A percentile compares a stretch with the other conserved stretches of the same genome.
Conservation (phyloP, 306 rosid genomes). For the Ochetophila trinervis region DNA sequence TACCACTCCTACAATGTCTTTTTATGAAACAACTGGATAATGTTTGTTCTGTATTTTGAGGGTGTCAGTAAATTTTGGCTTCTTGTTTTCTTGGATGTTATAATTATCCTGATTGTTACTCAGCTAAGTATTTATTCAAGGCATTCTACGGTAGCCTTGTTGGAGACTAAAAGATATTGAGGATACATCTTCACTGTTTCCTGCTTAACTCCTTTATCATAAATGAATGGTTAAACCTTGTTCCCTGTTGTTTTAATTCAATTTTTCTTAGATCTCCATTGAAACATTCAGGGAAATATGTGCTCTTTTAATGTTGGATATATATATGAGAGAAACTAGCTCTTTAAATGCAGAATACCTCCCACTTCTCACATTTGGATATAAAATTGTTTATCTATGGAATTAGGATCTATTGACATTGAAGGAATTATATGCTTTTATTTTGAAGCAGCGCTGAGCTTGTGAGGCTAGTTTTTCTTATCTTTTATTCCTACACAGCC, state of each 20-base stretch:
- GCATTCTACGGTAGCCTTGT: background rate
- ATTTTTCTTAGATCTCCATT: background rate
- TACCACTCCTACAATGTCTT: background rate
- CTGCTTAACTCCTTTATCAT: background rate
- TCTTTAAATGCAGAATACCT: background rate
- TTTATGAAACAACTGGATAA: background rate
- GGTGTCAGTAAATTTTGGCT: background rate
- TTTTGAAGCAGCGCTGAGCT: background rate
- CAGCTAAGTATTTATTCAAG: background rate
- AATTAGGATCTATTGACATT: background rate
- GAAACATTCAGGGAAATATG: background rate
- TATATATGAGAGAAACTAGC: no score
- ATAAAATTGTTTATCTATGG: background rate
- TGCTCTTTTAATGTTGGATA: background rate
- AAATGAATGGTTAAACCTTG: background rate
- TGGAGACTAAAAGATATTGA: background rate
- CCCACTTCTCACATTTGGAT: background rate
- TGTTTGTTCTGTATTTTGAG: background rate
- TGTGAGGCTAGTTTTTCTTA: no score
- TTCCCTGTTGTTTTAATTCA: constrained; percentile 4
- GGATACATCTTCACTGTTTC: background rate
- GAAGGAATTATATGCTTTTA: background rate
- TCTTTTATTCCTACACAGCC: background rate
- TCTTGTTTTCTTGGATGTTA: background rate
- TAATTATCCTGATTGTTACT: background rate